These are phyloP conservation scores for Vitis rupestris DNA, from an alignment of 164 flowering plant genomes.

Conservation along the genomic window DNA sequence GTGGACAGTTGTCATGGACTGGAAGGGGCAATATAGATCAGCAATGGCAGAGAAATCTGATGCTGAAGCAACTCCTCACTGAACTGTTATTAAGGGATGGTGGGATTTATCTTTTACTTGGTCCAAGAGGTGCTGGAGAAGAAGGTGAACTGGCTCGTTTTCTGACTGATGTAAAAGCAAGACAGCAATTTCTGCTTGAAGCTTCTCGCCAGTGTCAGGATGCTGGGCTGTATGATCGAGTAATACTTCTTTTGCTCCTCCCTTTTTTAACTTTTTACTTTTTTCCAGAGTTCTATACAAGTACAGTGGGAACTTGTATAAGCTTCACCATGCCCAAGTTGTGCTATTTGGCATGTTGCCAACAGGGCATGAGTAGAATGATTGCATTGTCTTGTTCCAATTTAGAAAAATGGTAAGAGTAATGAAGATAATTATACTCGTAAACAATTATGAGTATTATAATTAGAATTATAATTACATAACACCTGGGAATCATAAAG, in stretches of 20 bases:
- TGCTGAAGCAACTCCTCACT: constrained; percentile 88
- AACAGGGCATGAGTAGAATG: too few relatives aligned
- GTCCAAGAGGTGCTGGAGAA: constrained; percentile 86
- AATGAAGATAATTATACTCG: too few relatives aligned
- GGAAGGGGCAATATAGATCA: constrained; percentile 75
- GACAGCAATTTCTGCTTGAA: constrained; percentile 83
- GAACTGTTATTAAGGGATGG: constrained; percentile 82
- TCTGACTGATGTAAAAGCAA: constrained; percentile 52
- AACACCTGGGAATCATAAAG: too few relatives aligned
- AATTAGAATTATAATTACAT: too few relatives aligned
- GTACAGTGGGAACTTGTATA: too few relatives aligned
- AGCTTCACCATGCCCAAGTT: too few relatives aligned
- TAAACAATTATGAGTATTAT: too few relatives aligned
- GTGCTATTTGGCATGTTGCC: too few relatives aligned
- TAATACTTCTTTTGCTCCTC: constrained; percentile 28
- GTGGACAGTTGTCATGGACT: constrained; percentile 86
- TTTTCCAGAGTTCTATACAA: too few relatives aligned
- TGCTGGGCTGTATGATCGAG: constrained; percentile 88
- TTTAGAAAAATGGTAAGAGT: too few relatives aligned
- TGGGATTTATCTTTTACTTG: constrained; percentile 82
- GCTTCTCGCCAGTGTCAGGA: constrained; percentile 92
- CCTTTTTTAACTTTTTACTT: background rate
- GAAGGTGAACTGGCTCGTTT: constrained; percentile 86
- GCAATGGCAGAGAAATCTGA: constrained; percentile 77
- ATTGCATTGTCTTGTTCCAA: too few relatives aligned